Evolutionary conservation across 768 basidiomycete genomes (phyloP), one percentile per base, ranked within the genome.

Genomic region (Amanita phalloides): DNA sequence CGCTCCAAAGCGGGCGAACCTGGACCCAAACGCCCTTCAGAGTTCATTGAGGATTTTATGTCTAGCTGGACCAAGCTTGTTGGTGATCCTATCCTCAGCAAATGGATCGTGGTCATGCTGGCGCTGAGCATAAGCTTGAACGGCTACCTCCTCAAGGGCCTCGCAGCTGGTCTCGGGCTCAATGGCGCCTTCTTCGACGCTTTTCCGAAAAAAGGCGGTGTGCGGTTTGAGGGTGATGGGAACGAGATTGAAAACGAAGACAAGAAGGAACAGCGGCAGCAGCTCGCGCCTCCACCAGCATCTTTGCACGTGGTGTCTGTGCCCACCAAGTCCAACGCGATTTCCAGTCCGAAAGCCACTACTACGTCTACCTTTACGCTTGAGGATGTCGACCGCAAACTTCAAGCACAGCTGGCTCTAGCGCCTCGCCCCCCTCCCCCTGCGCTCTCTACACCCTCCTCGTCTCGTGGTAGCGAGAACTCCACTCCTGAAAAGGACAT

Each of bases 91-190:
- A 79, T 97, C 47, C 69, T 98, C 55, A 84, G 81, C 60, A 98
- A 98, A 70, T 94, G 90, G 87, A 93, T 98, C 62, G 89, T 97
- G 45, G 75, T 90, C 51, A 74, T 88, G 13, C 79, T 99, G 21
- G 86, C 82, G 2, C 76, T 95, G 54, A 88, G 85, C 54, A 86
- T 97, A 53, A 78, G 84, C 51, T 73, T 99, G 53, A 99, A 99
- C 56, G 94, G 93, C 3, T 97, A 90, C 62, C 74, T 97, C 13
- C 77, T 99, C 53, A 94, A 91, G 66, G 87, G 86, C 3, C 85
- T 89, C 39, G 84, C 82, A 0, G 79, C 79, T 9, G 83, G 79
- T 28, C 58, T 71, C 0, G 69, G 66, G 2, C 45, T 52, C 14
- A 52, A 44, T 20, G 46, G 44, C 53, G 44, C 38, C 55, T 46